phyloP scores from a whole-genome alignment of 495 filamentous ascomycete species.

The Aspergillus conjunctus region DNA sequence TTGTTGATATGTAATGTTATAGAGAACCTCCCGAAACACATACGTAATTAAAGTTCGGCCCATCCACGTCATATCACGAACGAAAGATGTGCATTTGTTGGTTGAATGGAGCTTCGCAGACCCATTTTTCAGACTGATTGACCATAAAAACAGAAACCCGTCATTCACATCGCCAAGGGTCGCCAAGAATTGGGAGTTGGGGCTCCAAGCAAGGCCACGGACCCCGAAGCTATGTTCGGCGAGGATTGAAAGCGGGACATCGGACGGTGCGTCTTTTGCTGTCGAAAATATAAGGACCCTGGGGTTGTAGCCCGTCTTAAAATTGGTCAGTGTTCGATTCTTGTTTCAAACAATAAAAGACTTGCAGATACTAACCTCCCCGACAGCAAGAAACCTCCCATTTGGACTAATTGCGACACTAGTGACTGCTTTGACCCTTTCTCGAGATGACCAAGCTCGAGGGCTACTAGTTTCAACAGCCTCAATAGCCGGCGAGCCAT shows the following conservation, averaged over 20 bases:
- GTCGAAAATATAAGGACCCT: constrained; percentile 88
- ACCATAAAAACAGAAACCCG: constrained; percentile 92
- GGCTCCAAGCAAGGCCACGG: constrained; percentile 83
- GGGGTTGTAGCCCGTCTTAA: constrained; percentile 84
- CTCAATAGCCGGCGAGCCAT: constrained; percentile 45
- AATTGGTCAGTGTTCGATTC: constrained; percentile 11
- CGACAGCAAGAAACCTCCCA: constrained; percentile 85
- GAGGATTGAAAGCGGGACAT: constrained; percentile 81
- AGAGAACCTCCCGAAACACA: constrained; percentile 24
- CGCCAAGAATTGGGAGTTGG: constrained; percentile 83
- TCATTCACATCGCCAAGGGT: constrained; percentile 87
- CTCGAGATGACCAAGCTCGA: constrained; percentile 80
- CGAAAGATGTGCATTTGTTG: constrained; percentile 86
- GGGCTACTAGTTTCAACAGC: constrained; percentile 61
- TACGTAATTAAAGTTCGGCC: constrained; percentile 69
- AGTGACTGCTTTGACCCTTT: constrained; percentile 94
- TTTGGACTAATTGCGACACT: constrained; percentile 89
- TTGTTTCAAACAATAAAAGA: neutral
- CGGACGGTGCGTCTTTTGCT: constrained; percentile 69
- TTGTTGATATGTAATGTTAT: neutral
- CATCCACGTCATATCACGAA: constrained; percentile 88
- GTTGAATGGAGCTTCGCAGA: constrained; percentile 84
- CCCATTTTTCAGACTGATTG: constrained; percentile 78
- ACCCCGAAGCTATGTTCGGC: constrained; percentile 92
- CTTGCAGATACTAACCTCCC: constrained; percentile 62